Conservation (phyloP, 768 basidiomycete species). For the Termitomyces titanicus region DNA sequence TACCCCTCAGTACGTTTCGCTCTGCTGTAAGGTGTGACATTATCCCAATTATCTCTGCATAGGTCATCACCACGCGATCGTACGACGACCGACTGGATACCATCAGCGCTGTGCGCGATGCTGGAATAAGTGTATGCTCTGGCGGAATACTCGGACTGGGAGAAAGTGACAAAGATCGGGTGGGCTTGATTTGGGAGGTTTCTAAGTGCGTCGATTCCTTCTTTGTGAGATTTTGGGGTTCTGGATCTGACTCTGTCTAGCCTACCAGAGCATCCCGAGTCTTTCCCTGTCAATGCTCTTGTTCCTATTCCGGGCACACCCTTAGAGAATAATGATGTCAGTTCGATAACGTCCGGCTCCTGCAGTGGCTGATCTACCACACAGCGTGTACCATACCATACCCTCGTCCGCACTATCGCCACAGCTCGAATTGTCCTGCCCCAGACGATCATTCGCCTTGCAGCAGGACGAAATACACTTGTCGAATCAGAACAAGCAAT, state of each 20-base stretch:
- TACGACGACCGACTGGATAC: constrained; percentile 93
- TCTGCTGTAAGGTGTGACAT: neutral
- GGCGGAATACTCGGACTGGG: constrained; percentile 96
- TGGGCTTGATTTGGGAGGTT: constrained; percentile 93
- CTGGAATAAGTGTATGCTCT: constrained; percentile 96
- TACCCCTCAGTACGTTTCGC: constrained; percentile 71
- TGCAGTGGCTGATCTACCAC: constrained; percentile 7
- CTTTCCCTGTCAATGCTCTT: constrained; percentile 96
- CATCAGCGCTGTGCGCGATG: constrained; percentile 85
- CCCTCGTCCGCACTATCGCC: constrained; percentile 89
- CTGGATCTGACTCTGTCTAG: constrained; percentile 34
- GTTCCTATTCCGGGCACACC: constrained; percentile 96
- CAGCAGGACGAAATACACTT: constrained; percentile 88
- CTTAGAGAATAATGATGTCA: constrained; percentile 83
- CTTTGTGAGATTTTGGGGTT: constrained; percentile 1
- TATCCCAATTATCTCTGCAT: neutral
- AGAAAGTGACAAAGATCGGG: constrained; percentile 84
- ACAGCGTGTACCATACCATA: constrained; percentile 78
- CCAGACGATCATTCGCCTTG: constrained; percentile 89
- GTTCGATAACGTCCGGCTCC: constrained; percentile 9
- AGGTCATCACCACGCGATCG: constrained; percentile 94
- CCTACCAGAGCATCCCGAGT: constrained; percentile 96
- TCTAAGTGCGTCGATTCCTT: constrained; percentile 58
- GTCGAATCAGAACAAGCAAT: constrained; percentile 92
- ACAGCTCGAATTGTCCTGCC: constrained; percentile 93